phyloP scores from a whole-genome alignment of 176 grass and related monocot genomes.

The Lolium multiflorum region DNA sequence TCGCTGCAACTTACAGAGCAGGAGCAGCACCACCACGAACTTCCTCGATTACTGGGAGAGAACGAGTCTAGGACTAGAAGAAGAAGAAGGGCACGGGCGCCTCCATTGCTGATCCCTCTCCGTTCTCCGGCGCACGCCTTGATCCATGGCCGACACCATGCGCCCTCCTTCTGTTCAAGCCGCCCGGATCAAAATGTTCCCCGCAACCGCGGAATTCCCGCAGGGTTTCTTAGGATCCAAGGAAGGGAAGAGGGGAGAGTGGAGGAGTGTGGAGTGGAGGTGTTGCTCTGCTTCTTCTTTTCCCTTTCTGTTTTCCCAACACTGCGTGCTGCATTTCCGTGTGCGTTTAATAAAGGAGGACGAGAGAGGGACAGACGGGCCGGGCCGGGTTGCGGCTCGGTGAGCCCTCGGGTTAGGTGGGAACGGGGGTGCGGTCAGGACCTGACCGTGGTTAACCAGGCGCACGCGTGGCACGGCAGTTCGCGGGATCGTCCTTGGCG shows the following conservation, averaged over 20 bases:
- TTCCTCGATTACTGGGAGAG: slow-evolving; percentile 16
- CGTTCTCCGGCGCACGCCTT: slow-evolving; percentile 24
- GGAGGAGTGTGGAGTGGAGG: slow-evolving; percentile 44
- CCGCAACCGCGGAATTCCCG: slow-evolving; percentile 8
- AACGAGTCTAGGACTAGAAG: not conserved
- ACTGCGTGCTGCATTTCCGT: slow-evolving; percentile 48
- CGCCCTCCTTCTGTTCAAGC: not conserved
- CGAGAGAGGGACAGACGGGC: not conserved
- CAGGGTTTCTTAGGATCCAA: slow-evolving; percentile 43
- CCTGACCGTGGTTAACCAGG: slow-evolving; percentile 55
- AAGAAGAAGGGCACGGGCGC: not conserved
- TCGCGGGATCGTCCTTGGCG: not conserved
- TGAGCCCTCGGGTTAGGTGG: slow-evolving; percentile 16
- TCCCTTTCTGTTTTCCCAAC: slow-evolving; percentile 39
- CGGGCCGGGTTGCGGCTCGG: not conserved
- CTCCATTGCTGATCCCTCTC: slow-evolving; percentile 33
- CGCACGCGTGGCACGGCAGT: not conserved
- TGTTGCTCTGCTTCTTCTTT: slow-evolving; percentile 15
- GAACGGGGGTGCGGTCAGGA: slow-evolving; percentile 39
- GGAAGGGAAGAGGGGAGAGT: slow-evolving; percentile 15
- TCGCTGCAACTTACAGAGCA: slow-evolving; percentile 7
- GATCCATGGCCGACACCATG: slow-evolving; percentile 39
- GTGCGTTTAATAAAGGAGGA: slow-evolving; percentile 55
- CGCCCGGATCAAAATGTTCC: slow-evolving; percentile 1
- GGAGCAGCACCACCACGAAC: not conserved